Evolutionary conservation across 2,329 filamentous ascomycete species (phyloP).

Genomic region (Harringtonia lauricola): DNA sequence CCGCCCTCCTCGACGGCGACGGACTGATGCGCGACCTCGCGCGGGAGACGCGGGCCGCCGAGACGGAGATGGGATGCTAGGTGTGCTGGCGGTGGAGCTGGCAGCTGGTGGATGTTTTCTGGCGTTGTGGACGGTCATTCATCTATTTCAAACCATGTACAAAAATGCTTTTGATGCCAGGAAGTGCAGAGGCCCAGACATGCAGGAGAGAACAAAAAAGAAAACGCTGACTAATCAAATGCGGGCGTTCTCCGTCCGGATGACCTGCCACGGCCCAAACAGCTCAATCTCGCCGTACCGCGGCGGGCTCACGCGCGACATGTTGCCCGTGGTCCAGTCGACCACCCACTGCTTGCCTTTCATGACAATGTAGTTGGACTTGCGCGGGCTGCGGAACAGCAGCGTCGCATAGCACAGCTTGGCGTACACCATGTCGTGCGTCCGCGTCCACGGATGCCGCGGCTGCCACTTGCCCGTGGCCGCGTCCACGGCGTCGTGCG

Average conservation of each 20-base stretch:
- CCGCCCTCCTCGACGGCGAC: conserved; percentile 25
- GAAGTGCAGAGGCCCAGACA: no score
- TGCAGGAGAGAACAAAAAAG: no score
- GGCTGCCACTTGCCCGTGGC: conserved; percentile 46
- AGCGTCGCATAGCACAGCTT: conserved; percentile 50
- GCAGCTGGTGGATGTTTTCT: neutral
- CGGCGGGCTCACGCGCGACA: conserved; percentile 41
- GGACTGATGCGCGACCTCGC: conserved; percentile 34
- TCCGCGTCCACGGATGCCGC: conserved; percentile 40
- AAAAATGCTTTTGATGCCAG: no score
- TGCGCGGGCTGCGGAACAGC: conserved; percentile 43
- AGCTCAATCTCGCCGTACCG: conserved; percentile 40
- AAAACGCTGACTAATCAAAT: no score
- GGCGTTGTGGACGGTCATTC: no score
- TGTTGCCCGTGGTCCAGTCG: conserved; percentile 46
- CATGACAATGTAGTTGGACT: conserved; percentile 45
- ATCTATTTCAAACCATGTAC: no score
- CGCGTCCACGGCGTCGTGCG: conserved; percentile 32
- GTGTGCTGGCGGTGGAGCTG: neutral
- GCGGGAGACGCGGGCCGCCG: conserved; percentile 34
- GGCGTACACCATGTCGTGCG: conserved; percentile 48
- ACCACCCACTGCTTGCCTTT: conserved; percentile 48
- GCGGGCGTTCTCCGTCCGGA: conserved; percentile 36
- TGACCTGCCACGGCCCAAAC: conserved; percentile 37
- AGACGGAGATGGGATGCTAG: conserved; percentile 24